Base-by-base conservation (phyloP, 306 rosid genomes). In the Malus orientalis region DNA sequence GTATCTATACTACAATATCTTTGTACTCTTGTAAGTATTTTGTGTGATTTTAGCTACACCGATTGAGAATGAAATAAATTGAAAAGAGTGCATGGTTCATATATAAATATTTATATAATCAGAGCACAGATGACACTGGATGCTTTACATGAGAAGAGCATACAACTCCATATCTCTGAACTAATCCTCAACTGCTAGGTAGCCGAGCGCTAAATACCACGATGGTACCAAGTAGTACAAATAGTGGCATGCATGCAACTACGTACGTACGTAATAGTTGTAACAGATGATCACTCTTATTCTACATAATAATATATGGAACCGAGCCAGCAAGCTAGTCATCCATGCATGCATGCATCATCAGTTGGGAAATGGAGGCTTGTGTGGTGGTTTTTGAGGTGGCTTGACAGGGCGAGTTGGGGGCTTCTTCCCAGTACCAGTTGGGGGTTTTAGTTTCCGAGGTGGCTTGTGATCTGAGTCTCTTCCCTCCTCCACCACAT, bases 361-460 rank as follows among this genome's bases (percentile, higher is more conserved):
- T 53, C 30, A 53, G 40, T 53, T 29, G 8, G 58, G 69, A 25
- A 49, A 44, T 44, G 77, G 59, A 42, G 59, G 77, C 20, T 42
- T 61, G 69, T 74, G 77, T 7, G 76, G 67, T 57, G 67, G 67
- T 10, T 73, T 73, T 29, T 72, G 42, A 16, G 68, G 76, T 29
- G 42, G 44, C 69, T 64, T 64, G 22, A 61, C 38, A 27, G 67
- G 67, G 67, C 54, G 38, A 59, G 55, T 73, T 4, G 68, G 42
- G 44, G 77, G 57, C 25, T 40, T 73, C 20, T 49, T 49, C 19
- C 54, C 54, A 49, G 54, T 49, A 49, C 54, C 54, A 4, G 20
- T 59, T 8, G 68, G 42, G 44, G 77, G 57, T 18, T 40, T 73
- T 44, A 74, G 32, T 29, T 74, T 74, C 59, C 60, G 13, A 3